Percentiles rank a stretch among this genome's conserved stretches.
These are phyloP conservation scores for Athelia sp. DNA, from an alignment of 1,284 basidiomycete species.

Conservation along the genomic window DNA sequence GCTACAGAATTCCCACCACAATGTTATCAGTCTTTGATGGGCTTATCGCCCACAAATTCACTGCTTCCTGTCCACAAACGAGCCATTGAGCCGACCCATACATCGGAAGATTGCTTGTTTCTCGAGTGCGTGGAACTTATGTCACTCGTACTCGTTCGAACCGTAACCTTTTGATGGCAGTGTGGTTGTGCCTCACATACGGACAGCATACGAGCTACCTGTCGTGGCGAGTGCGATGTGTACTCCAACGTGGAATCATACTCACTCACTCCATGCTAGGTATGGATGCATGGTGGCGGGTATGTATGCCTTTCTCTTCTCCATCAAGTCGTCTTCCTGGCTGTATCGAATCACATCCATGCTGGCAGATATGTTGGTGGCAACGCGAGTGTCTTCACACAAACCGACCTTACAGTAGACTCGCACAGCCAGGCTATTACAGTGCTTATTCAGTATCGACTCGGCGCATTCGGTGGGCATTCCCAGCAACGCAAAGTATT, in stretches of 20 bases:
- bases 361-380: constrained; percentile 12
- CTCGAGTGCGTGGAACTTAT: constrained; percentile 12
- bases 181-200: constrained; percentile 8
- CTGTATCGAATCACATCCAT: too few species aligned
- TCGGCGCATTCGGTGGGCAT: constrained; percentile 20
- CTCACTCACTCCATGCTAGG: too few species aligned
- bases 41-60: background rate
- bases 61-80: background rate
- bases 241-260: too few species aligned
- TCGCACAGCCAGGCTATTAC: constrained; percentile 13
- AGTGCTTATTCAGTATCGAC: constrained; percentile 24
- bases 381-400: constrained; percentile 6
- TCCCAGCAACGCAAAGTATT: background rate
- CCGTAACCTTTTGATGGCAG: background rate
- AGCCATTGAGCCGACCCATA: background rate
- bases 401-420: constrained; percentile 11
- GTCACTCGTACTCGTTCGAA: background rate
- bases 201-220: constrained; percentile 7
- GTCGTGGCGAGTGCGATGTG: constrained; percentile 4
- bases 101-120: constrained; percentile 16
- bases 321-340: background rate
- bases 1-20: constrained; percentile 3
- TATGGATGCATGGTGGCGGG: constrained; percentile 21
- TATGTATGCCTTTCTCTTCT: constrained; percentile 2
- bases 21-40: constrained; percentile 4